Percentiles rank a stretch among this genome's conserved stretches.
Evolutionary conservation across 176 grass and related monocot species (phyloP).

Genomic region (Hordeum marinum): DNA sequence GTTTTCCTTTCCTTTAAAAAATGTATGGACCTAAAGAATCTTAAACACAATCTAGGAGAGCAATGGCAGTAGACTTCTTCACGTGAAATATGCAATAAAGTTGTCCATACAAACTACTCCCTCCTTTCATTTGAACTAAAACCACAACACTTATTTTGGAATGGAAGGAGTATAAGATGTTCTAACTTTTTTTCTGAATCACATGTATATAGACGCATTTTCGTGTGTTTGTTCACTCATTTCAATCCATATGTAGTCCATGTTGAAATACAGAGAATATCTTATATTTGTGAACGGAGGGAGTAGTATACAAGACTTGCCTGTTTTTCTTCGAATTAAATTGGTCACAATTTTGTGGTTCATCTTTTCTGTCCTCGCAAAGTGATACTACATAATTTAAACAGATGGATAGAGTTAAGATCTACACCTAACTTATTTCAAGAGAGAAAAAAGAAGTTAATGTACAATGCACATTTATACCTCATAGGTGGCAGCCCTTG

Average conservation of each 20-base stretch:
- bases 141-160: too few relatives aligned
- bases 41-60: slow-evolving; percentile 5
- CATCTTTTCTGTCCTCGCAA: not conserved
- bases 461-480: not conserved
- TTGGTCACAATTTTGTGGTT: not conserved
- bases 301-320: not conserved
- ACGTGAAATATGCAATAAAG: not conserved
- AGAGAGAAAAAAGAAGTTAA: not conserved
- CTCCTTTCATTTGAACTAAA: too few relatives aligned
- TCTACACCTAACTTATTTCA: not conserved
- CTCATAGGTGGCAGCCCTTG: not conserved
- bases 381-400: not conserved
- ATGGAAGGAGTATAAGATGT: too few relatives aligned
- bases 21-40: not conserved
- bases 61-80: not conserved
- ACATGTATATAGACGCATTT: too few relatives aligned
- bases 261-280: too few relatives aligned
- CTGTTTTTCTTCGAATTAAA: not conserved
- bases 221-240: too few relatives aligned
- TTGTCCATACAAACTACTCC: not conserved
- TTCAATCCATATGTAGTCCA: too few relatives aligned
- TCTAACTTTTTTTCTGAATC: too few relatives aligned
- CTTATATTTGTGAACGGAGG: too few relatives aligned
- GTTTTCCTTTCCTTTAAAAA: not conserved
- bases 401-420: not conserved